Percentiles rank a stretch among this genome's conserved stretches.
These are phyloP conservation scores for Begonia loranthoides DNA, from an alignment of 306 rosid genomes.

Conservation along the genomic window DNA sequence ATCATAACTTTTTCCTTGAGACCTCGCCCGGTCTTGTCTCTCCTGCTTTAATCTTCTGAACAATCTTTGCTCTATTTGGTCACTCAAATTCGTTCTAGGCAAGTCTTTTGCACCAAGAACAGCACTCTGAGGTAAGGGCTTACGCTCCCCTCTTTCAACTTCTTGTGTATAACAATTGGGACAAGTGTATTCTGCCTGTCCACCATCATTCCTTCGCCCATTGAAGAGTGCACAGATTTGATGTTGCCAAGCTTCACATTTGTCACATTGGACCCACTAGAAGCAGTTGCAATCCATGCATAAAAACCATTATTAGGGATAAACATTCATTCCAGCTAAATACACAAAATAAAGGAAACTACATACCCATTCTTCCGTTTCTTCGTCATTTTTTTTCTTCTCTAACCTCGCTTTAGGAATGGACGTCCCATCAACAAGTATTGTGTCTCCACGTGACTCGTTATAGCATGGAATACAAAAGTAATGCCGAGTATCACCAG, in stretches of 20 bases:
- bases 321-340: constrained; percentile 10
- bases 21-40: constrained; percentile 74
- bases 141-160: constrained; percentile 91
- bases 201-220: constrained; percentile 92
- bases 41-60: constrained; percentile 60
- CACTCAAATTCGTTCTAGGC: constrained; percentile 80
- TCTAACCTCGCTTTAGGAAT: constrained; percentile 71
- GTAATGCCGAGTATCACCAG: constrained; percentile 86
- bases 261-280: constrained; percentile 99
- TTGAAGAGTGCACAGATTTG: constrained; percentile 96
- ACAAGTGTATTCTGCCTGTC: constrained; percentile 95
- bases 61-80: constrained; percentile 75
- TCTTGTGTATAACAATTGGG: constrained; percentile 85
- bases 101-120: constrained; percentile 98
- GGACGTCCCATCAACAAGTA: constrained; percentile 66
- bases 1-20: constrained; percentile 69
- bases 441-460: constrained; percentile 81
- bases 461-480: constrained; percentile 92
- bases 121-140: constrained; percentile 88
- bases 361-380: constrained; percentile 92
- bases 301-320: constrained; percentile 13
- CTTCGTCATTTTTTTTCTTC: constrained; percentile 97
- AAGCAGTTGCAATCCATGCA: constrained; percentile 5
- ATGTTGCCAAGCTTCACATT: constrained; percentile 99
- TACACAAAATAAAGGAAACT: constrained; percentile 3